Conservation (phyloP, 768 basidiomycete genomes). For the Mycena belliarum region DNA sequence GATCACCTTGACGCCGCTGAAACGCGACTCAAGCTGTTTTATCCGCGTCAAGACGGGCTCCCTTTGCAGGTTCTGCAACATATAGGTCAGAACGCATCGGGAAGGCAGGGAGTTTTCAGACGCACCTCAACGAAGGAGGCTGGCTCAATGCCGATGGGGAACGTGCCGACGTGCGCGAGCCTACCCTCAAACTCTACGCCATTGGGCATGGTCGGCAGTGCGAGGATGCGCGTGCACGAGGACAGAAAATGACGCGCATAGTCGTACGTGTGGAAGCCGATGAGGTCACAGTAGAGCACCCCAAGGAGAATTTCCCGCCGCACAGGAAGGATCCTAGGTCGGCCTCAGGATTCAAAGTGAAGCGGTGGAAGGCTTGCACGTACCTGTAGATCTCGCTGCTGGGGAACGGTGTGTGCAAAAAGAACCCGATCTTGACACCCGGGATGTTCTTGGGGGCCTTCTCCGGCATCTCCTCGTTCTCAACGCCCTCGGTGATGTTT, state of each 20-base stretch:
- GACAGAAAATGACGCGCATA: conserved; percentile 99
- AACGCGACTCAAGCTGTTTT: conserved; percentile 80
- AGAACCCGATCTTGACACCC: conserved; percentile 95
- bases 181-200: conserved; percentile 96
- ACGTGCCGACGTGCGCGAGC: conserved; percentile 95
- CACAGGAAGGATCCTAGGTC: conserved; percentile 86
- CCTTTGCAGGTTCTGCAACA: conserved; percentile 70
- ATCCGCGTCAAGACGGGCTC: conserved; percentile 82
- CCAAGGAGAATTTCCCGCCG: conserved; percentile 97
- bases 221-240: conserved; percentile 94
- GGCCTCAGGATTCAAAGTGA: not conserved
- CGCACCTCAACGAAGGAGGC: conserved; percentile 81
- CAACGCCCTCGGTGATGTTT: conserved; percentile 73
- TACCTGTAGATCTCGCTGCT: conserved; percentile 96
- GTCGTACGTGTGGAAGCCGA: conserved; percentile 99
- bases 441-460: conserved; percentile 42
- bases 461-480: conserved; percentile 45
- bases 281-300: conserved; percentile 92
- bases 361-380: not conserved
- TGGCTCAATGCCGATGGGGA: conserved; percentile 98
- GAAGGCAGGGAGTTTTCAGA: not conserved
- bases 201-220: conserved; percentile 95
- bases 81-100: not conserved
- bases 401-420: conserved; percentile 98
- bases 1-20: conserved; percentile 94